Conservation (phyloP, 192 early-diverging fungal genomes). For the Bifiguratus adelaidae region DNA sequence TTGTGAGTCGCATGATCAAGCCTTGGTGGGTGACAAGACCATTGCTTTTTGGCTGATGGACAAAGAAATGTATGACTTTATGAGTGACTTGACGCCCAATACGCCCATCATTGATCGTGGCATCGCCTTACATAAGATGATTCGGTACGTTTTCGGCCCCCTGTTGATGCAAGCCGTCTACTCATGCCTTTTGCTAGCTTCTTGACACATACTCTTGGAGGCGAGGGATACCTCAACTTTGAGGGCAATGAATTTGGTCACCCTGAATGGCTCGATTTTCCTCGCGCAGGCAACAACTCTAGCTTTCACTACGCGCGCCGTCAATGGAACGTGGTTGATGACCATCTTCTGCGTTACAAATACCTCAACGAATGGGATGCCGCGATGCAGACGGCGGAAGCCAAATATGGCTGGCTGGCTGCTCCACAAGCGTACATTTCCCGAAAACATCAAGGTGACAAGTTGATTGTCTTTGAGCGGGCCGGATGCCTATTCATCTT, state of each 20-base stretch:
- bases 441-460: constrained; percentile 86
- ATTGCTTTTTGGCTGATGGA: constrained; percentile 99
- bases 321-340: constrained; percentile 93
- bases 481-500: constrained; percentile 84
- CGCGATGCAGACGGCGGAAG: constrained; percentile 74
- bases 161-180: neutral
- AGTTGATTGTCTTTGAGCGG: constrained; percentile 88
- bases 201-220: constrained; percentile 81
- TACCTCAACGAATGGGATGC: constrained; percentile 86
- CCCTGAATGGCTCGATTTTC: constrained; percentile 99
- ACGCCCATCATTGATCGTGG: constrained; percentile 95
- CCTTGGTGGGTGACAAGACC: constrained; percentile 96
- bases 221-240: constrained; percentile 94
- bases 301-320: constrained; percentile 91
- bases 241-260: constrained; percentile 99
- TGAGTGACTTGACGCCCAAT: constrained; percentile 67
- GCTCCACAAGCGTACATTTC: constrained; percentile 68
- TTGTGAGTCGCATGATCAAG: constrained; percentile 95
- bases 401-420: constrained; percentile 55
- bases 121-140: constrained; percentile 93
- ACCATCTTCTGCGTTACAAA: constrained; percentile 80
- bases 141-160: constrained; percentile 37
- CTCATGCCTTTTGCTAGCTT: constrained; percentile 31
- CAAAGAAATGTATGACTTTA: constrained; percentile 96
- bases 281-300: constrained; percentile 81